Percentiles rank a stretch among this genome's conserved stretches.
Evolutionary conservation across 1,284 basidiomycete species (phyloP).

Genomic region (Omphalotus olearius): DNA sequence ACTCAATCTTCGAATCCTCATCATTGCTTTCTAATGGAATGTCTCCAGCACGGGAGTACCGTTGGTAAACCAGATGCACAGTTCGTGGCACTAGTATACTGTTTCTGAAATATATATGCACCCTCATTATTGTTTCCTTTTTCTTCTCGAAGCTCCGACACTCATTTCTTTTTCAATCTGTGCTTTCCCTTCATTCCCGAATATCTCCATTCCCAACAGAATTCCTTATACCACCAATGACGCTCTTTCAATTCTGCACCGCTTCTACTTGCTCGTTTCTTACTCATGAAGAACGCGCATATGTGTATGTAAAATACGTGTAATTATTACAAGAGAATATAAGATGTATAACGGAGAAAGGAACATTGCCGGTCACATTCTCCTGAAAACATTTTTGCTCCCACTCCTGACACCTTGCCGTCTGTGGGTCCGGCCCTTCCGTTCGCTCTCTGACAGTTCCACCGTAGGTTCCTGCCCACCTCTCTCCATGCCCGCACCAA

Average conservation of each 20-base stretch:
- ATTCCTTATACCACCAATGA: neutral
- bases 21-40: neutral
- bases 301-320: too few relatives aligned
- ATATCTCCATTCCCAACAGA: neutral
- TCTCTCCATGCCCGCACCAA: constrained; percentile 84
- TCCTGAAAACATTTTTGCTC: constrained; percentile 79
- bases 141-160: too few relatives aligned
- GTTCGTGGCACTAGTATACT: too few relatives aligned
- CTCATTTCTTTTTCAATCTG: too few relatives aligned
- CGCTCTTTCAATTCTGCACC: neutral
- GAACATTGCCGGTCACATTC: constrained; percentile 16
- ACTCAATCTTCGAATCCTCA: neutral
- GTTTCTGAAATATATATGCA: too few relatives aligned
- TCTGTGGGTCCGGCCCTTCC: constrained; percentile 67
- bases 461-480: constrained; percentile 49
- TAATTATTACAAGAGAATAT: neutral
- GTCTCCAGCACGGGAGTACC: neutral
- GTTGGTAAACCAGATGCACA: too few relatives aligned
- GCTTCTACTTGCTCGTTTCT: too few relatives aligned
- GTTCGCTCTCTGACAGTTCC: constrained; percentile 51
- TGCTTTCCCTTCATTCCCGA: neutral
- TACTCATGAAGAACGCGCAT: too few relatives aligned
- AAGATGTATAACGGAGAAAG: neutral
- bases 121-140: too few relatives aligned
- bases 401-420: constrained; percentile 77